Conservation (phyloP, 2,329 filamentous ascomycete species). For the Arthroderma sp. region DNA sequence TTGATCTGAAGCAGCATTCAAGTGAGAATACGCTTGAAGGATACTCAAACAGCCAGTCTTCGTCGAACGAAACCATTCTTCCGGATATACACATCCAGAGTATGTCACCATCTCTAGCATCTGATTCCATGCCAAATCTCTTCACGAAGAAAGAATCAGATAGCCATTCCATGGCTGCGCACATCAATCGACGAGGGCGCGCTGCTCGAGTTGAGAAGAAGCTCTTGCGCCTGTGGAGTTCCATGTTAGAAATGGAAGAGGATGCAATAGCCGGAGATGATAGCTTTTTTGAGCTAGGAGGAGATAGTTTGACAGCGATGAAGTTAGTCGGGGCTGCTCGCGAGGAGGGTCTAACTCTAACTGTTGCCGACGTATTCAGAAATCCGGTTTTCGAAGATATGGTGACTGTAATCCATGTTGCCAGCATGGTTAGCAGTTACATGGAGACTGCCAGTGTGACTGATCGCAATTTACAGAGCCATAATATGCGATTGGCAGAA, state of each 20-base stretch:
- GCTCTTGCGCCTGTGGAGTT: slow-evolving; percentile 27
- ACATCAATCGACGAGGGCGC: slow-evolving; percentile 8
- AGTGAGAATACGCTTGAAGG: not conserved
- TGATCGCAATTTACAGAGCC: slow-evolving; percentile 4
- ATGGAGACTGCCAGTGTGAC: slow-evolving; percentile 3
- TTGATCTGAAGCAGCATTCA: not conserved
- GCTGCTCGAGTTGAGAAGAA: slow-evolving; percentile 21
- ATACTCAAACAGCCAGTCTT: not conserved
- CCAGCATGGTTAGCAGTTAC: slow-evolving; percentile 8
- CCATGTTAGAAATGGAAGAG: slow-evolving; percentile 22
- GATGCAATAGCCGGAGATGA: slow-evolving; percentile 23
- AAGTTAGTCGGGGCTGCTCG: slow-evolving; percentile 28
- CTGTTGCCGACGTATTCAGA: slow-evolving; percentile 32
- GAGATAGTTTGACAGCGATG: slow-evolving; percentile 31
- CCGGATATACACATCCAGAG: not conserved
- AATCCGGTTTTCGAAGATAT: slow-evolving; percentile 30
- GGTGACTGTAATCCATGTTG: slow-evolving; percentile 17
- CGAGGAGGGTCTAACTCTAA: slow-evolving; percentile 27
- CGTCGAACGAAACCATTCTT: not conserved
- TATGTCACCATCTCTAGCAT: not conserved
- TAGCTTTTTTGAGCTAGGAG: slow-evolving; percentile 32
- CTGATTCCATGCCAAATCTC: slow-evolving; percentile 4
- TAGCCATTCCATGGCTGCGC: slow-evolving; percentile 7
- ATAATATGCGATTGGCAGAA: slow-evolving; percentile 4
- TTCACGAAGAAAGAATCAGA: slow-evolving; percentile 6